These are phyloP conservation scores for Holtermanniella nyarrowii DNA, from an alignment of 768 basidiomycete species.

Conservation along the genomic window DNA sequence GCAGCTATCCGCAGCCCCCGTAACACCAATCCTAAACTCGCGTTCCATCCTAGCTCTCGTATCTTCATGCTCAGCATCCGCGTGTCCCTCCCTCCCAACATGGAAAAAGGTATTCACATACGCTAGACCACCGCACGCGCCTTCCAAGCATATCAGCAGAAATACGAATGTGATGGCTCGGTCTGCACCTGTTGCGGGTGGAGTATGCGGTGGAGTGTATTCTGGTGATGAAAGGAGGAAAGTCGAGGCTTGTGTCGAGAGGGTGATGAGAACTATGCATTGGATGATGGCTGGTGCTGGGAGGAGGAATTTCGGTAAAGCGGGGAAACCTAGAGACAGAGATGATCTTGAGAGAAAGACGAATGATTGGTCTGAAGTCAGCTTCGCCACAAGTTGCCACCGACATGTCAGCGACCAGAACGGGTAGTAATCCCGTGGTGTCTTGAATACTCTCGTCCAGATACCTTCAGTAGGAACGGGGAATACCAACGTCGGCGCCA, in stretches of 20 bases:
- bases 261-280: conserved; percentile 49
- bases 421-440: conserved; percentile 84
- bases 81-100: conserved; percentile 45
- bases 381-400: not conserved
- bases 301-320: conserved; percentile 60
- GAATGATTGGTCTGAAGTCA: conserved; percentile 48
- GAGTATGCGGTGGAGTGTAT: conserved; percentile 46
- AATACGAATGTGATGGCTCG: conserved; percentile 58
- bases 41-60: conserved; percentile 41
- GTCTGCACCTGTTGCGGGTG: conserved; percentile 37
- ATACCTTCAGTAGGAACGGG: conserved; percentile 61
- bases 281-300: conserved; percentile 69
- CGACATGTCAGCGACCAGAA: conserved; percentile 51
- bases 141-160: conserved; percentile 71
- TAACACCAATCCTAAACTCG: conserved; percentile 34
- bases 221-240: conserved; percentile 52
- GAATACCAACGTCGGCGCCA: conserved; percentile 81
- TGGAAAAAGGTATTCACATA: conserved; percentile 45
- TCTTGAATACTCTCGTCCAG: conserved; percentile 67
- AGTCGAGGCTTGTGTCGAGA: conserved; percentile 27
- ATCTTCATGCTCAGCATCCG: conserved; percentile 48
- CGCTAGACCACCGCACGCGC: conserved; percentile 81
- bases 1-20: conserved; percentile 33
- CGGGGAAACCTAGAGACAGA: conserved; percentile 70
- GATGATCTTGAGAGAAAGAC: conserved; percentile 90